Conservation (phyloP, 2,329 filamentous ascomycete species). For the Xylariomycetidae sp. region DNA sequence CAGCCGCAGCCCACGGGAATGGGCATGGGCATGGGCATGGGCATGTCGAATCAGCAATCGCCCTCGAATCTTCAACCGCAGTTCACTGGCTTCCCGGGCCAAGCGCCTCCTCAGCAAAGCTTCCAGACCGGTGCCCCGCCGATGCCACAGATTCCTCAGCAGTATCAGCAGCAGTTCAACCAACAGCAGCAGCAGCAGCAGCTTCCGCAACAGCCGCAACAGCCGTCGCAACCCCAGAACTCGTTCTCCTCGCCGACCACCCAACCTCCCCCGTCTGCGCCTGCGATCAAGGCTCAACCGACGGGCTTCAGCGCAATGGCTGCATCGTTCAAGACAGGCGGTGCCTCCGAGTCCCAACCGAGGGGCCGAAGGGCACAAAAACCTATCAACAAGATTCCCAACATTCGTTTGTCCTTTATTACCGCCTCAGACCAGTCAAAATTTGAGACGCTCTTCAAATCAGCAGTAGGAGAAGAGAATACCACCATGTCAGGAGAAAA, state of each 20-base stretch:
- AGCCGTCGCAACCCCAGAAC: slow-evolving; percentile 38
- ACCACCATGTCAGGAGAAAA: slow-evolving; percentile 90
- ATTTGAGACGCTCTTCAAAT: slow-evolving; percentile 97
- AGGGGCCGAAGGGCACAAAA: slow-evolving; percentile 45
- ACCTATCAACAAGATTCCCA: slow-evolving; percentile 74
- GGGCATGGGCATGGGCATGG: slow-evolving; percentile 13
- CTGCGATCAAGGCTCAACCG: slow-evolving; percentile 60
- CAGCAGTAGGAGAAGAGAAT: slow-evolving; percentile 78
- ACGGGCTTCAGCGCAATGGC: slow-evolving; percentile 65
- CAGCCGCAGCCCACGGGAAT: slow-evolving; percentile 27
- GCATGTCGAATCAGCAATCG: slow-evolving; percentile 44
- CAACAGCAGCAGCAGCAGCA: slow-evolving; percentile 46
- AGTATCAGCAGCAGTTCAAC: slow-evolving; percentile 56
- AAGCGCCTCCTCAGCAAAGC: slow-evolving; percentile 51
- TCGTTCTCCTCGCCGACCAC: slow-evolving; percentile 46
- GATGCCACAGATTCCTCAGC: slow-evolving; percentile 55
- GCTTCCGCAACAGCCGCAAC: slow-evolving; percentile 32
- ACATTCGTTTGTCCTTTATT: slow-evolving; percentile 91
- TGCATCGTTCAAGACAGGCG: slow-evolving; percentile 57
- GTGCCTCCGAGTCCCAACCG: slow-evolving; percentile 36
- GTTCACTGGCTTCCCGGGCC: slow-evolving; percentile 39
- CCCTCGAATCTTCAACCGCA: slow-evolving; percentile 37
- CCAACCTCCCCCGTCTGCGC: slow-evolving; percentile 43
- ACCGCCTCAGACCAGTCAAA: slow-evolving; percentile 92
- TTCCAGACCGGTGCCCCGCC: slow-evolving; percentile 57